Evolutionary conservation across 148 eudicot genomes (phyloP), one percentile per base, ranked within the genome.

Genomic region (Camellia sinensis): DNA sequence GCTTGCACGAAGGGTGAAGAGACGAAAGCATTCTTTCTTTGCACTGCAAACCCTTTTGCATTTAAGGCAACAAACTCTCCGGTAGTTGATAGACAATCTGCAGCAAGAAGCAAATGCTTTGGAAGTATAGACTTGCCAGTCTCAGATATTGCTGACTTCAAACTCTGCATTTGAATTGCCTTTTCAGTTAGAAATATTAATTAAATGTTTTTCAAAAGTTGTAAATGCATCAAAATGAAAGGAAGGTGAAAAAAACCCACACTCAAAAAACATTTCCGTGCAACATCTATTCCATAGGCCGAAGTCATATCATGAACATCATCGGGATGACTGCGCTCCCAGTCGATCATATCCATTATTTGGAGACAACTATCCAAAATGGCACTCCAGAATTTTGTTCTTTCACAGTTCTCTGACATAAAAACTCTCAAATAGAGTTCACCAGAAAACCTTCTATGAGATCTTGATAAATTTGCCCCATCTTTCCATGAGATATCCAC

Each of bases 311-410:
- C 98, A 72, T 84, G 88, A 74, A 93, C 82, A 41, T 93, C 98
- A 87, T 96, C 98, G 13, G 98, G 99, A 85, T 92, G 87, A 79
- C 98, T 96, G 48, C 90, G 91, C n/a, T 87, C 87, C 99, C 99
- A 96, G 56, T 96, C 99, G 67, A 96, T 92, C 84, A 93, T 79
- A 19, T 87, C 87, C 91, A 89, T 89, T 82, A 96, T 86, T 19
- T 80, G 88, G 80, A 93, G 90, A 84, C 99, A 96, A 63, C 84
- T 79, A 78, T 91, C 88, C 90, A 89, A 62, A 64, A 96, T 71
- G 44, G 66, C 75, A 62, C 83, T 86, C 99, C 99, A 96, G 62
- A 89, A 84, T 17, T 79, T 85, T 40, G 46, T 79, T 76, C 85
- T 82, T 56, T 84, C 87, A 72, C 89, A 80, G 46, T 84, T 81